Percentiles rank a stretch among this genome's conserved stretches.
Conservation (phyloP, 768 basidiomycete species). For the Phlegmacium glaucopus region DNA sequence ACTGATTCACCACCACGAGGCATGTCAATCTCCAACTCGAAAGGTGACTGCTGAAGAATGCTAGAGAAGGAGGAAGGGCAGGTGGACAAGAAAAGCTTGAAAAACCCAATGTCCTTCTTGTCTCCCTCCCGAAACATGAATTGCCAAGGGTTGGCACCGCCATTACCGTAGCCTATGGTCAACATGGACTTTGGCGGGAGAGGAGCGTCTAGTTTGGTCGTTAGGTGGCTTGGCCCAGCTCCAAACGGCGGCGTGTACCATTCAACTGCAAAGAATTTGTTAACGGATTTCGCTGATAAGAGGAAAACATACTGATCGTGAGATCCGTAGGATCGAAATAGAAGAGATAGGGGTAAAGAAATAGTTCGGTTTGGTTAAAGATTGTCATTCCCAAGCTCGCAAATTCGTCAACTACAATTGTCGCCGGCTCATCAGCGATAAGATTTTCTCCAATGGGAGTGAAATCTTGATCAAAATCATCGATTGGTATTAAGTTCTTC, state of each 20-base stretch:
- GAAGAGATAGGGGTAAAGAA: slow-evolving; percentile 37
- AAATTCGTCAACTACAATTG: slow-evolving; percentile 20
- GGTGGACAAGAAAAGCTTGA: slow-evolving; percentile 42
- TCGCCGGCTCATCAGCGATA: slow-evolving; percentile 24
- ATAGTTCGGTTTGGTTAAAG: slow-evolving; percentile 27
- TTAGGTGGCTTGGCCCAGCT: slow-evolving; percentile 18
- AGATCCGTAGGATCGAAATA: slow-evolving; percentile 40
- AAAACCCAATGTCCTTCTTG: slow-evolving; percentile 36
- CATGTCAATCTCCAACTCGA: slow-evolving; percentile 11
- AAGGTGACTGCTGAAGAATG: slow-evolving; percentile 32
- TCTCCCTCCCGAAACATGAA: slow-evolving; percentile 29
- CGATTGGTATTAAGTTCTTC: slow-evolving; percentile 18
- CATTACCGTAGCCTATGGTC: slow-evolving; percentile 40
- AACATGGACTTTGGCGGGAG: slow-evolving; percentile 23
- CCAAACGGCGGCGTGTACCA: slow-evolving; percentile 28
- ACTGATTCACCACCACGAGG: neutral
- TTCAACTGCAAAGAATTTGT: slow-evolving; percentile 11
- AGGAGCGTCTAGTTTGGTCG: slow-evolving; percentile 19
- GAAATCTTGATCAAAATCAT: slow-evolving; percentile 16
- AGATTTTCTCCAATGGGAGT: slow-evolving; percentile 24
- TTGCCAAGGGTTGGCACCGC: slow-evolving; percentile 26
- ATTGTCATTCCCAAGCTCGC: slow-evolving; percentile 32
- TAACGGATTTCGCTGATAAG: neutral
- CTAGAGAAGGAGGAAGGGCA: slow-evolving; percentile 29
- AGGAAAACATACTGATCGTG: slow-evolving; percentile 26